phyloP scores from a whole-genome alignment of 805 yeast species.

The Nematodospora valgi region DNA sequence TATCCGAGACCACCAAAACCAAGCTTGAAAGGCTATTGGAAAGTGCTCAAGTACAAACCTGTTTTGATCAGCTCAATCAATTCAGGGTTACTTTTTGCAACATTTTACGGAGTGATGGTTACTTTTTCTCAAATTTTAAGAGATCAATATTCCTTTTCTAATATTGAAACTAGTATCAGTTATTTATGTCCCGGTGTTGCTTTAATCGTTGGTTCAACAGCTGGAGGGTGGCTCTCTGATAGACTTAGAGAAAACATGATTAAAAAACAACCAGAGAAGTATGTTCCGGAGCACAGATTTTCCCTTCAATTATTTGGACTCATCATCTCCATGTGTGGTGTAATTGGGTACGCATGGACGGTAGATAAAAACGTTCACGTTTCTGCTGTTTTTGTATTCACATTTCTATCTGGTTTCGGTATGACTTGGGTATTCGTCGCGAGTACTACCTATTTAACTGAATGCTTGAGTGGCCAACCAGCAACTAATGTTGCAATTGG shows the following conservation, averaged over 20 bases:
- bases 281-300: constrained; percentile 47
- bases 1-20: constrained; percentile 49
- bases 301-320: constrained; percentile 44
- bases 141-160: constrained; percentile 31
- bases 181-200: constrained; percentile 54
- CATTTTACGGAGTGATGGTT: constrained; percentile 52
- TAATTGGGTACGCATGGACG: constrained; percentile 54
- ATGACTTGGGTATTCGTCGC: constrained; percentile 55
- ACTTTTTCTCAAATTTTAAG: constrained; percentile 43
- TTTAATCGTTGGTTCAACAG: constrained; percentile 45
- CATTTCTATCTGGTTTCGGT: constrained; percentile 49
- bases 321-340: constrained; percentile 39
- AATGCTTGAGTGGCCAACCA: constrained; percentile 46
- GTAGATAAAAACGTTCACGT: constrained; percentile 33
- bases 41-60: constrained; percentile 39
- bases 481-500: constrained; percentile 54
- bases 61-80: constrained; percentile 44
- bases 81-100: constrained; percentile 50
- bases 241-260: constrained; percentile 24
- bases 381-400: constrained; percentile 38
- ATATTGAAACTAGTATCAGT: constrained; percentile 39
- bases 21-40: constrained; percentile 31
- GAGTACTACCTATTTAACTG: constrained; percentile 52
- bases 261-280: constrained; percentile 20
- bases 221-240: constrained; percentile 50